Evolutionary conservation across 306 rosid species (phyloP), one percentile per base, ranked within the genome.

Genomic region (Castanea sativa): DNA sequence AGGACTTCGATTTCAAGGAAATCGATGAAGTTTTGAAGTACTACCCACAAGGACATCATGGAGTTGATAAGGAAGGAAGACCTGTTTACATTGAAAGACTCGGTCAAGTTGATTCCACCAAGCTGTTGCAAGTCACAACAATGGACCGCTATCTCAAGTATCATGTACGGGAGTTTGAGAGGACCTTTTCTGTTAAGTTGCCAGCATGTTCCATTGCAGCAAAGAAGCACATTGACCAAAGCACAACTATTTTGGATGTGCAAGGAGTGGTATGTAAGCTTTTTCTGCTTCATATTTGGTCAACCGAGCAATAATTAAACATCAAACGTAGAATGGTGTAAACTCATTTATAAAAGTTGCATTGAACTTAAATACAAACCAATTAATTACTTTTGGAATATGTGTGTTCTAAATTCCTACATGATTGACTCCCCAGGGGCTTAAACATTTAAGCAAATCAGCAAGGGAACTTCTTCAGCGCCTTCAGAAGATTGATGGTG

Each of bases 1-100:
- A 95, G 97, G 97, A 95, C 20, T 95, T 95, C 49, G 97, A 95
- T 25, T 93, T 91, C 86, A 70, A 88, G 78, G 99, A 95, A 85
- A 32, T 83, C 20, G 96, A 91, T 32, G 97, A 95, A 73, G 98
- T 95, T 38, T 65, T 90, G 74, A 95, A 93, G 19, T 89, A 91
- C 91, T 95, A 95, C 80, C 98, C 98, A 16, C 99, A 95, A 90
- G 99, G 99, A 55, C 89, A 93, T 79, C 99, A 95, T 6, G 98
- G 99, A 75, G 85, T 91, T 76, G 99, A 95, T 71, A 95, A 92
- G 76, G 98, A 93, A 1, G 98, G 99, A 15, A 76, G 92, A 13
- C 99, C 98, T 0, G 86, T 95, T 63, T 95, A 95, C 89, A 91
- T 95, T 21, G 99, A 95, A 87, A 93, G 84, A 68, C 85, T 95